These are phyloP conservation scores for Naganishia friedmannii DNA, from an alignment of 768 basidiomycete species.

Conservation along the genomic window DNA sequence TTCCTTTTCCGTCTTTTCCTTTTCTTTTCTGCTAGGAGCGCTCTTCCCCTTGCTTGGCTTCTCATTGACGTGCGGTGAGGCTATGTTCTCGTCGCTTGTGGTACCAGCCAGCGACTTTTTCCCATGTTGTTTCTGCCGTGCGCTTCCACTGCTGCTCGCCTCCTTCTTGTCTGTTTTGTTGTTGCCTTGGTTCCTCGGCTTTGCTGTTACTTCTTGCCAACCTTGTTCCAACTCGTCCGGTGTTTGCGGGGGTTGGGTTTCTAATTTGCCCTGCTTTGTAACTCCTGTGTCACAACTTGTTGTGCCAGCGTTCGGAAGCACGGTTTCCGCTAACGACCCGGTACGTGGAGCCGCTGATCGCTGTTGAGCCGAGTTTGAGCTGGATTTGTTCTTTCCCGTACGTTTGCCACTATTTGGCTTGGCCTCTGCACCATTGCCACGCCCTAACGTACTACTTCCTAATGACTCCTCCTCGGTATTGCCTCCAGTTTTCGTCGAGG, in stretches of 20 bases:
- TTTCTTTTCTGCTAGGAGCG: constrained; percentile 6
- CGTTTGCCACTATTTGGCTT: constrained; percentile 15
- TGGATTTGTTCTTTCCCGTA: constrained; percentile 11
- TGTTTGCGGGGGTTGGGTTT: background rate
- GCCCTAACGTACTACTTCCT: background rate
- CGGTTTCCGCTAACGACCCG: background rate
- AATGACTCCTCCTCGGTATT: background rate
- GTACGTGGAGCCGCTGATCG: background rate
- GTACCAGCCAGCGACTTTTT: constrained; percentile 1
- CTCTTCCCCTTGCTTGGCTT: constrained; percentile 12
- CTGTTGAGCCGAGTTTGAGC: background rate
- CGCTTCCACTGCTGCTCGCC: background rate
- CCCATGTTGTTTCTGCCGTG: background rate
- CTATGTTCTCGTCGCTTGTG: background rate
- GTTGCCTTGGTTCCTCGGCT: constrained; percentile 1
- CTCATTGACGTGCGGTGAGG: background rate
- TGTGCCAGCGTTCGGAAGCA: background rate
- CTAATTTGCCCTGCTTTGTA: background rate
- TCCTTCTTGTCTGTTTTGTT: constrained; percentile 18
- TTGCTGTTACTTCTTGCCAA: constrained; percentile 24
- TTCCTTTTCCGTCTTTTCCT: constrained; percentile 13
- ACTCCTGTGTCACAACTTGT: background rate
- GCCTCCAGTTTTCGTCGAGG: background rate
- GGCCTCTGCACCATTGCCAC: background rate
- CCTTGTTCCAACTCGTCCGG: constrained; percentile 16